Conservation (phyloP, 1,284 basidiomycete species). For the Apiotrichum montevideense region DNA sequence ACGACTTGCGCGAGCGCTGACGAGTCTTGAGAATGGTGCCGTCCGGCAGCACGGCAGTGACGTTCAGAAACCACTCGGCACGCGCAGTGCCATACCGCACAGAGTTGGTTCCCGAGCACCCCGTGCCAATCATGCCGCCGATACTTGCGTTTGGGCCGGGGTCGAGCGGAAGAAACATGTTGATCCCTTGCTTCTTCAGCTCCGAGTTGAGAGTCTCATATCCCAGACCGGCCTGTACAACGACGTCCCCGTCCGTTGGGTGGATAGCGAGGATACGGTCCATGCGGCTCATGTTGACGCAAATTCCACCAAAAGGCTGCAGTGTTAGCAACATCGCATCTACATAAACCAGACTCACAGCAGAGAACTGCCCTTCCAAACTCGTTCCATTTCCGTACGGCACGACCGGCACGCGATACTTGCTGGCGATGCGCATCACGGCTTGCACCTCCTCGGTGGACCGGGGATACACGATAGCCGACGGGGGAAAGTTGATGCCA, state of each 20-base stretch:
- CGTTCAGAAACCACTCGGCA: conserved; percentile 56
- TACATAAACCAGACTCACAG: conserved; percentile 4
- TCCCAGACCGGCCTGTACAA: conserved; percentile 69
- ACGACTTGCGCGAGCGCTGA: conserved; percentile 74
- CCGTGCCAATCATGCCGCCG: conserved; percentile 86
- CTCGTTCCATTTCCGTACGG: conserved; percentile 38
- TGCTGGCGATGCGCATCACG: conserved; percentile 29
- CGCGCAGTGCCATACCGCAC: conserved; percentile 78
- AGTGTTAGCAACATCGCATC: neutral
- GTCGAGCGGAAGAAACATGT: conserved; percentile 75
- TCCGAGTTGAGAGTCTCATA: conserved; percentile 79
- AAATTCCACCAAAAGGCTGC: conserved; percentile 60
- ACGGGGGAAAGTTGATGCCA: conserved; percentile 9
- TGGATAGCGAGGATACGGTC: conserved; percentile 60
- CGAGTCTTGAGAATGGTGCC: conserved; percentile 90
- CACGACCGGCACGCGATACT: conserved; percentile 32
- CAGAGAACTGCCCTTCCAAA: conserved; percentile 33
- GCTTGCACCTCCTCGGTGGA: conserved; percentile 33
- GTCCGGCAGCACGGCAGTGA: conserved; percentile 75
- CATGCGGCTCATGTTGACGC: conserved; percentile 78
- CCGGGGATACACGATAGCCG: conserved; percentile 25
- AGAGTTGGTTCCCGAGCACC: conserved; percentile 62
- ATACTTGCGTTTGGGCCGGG: conserved; percentile 63
- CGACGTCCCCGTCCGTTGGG: conserved; percentile 68
- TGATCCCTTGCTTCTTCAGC: conserved; percentile 62